Evolutionary conservation across 169 alveolate genomes (phyloP).

Genomic region (Cardiosporidium cionae): DNA sequence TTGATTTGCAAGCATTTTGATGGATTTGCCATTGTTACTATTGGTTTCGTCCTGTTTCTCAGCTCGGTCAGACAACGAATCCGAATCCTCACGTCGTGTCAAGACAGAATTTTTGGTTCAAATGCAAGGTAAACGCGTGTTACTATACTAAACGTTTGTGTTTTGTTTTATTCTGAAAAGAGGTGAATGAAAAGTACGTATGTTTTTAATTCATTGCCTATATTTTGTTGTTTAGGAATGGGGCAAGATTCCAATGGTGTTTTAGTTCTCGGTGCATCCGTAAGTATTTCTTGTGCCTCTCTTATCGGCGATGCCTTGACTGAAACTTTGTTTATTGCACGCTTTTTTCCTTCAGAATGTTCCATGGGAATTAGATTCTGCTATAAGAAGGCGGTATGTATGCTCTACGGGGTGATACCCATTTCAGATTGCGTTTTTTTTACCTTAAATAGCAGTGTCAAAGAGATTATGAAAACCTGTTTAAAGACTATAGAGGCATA

Average conservation of each 20-base stretch:
- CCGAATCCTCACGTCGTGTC: slow-evolving; percentile 94
- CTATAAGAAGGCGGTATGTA: slow-evolving; percentile 86
- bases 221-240: slow-evolving; percentile 5
- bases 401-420: no score
- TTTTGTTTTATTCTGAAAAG: not conserved
- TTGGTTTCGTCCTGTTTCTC: not conserved
- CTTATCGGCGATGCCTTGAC: not conserved
- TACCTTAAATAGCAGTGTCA: not conserved
- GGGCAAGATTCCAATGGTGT: slow-evolving; percentile 74
- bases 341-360: slow-evolving; percentile 42
- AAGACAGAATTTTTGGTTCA: slow-evolving; percentile 98
- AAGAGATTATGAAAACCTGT: not conserved
- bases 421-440: not conserved
- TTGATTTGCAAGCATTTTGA: slow-evolving; percentile 34
- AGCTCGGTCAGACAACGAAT: slow-evolving; percentile 80
- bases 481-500: no score
- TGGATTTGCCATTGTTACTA: not conserved
- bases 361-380: slow-evolving; percentile 98
- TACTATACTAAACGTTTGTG: not conserved
- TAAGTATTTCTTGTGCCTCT: not conserved
- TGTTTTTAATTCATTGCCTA: not conserved
- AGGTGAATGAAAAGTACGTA: not conserved
- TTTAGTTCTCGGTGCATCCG: slow-evolving; percentile 84
- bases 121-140: slow-evolving; percentile 85
- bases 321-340: slow-evolving; percentile 19